These are phyloP conservation scores for Trametes sp. DNA, from an alignment of 1,284 basidiomycete species.

Conservation along the genomic window DNA sequence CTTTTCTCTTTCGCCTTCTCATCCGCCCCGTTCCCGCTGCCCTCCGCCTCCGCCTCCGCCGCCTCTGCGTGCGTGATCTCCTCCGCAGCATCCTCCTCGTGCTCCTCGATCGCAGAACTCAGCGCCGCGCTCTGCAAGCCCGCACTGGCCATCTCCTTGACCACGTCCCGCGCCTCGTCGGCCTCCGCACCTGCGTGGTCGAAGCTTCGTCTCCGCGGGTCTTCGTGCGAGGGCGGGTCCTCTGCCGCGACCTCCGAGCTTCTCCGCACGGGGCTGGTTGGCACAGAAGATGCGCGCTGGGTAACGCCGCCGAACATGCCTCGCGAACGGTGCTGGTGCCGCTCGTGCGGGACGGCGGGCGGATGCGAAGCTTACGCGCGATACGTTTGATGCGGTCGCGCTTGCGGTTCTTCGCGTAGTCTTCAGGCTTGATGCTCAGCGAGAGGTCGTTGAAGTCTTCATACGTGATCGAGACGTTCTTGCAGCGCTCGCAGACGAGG, in stretches of 20 bases:
- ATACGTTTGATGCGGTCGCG: slow-evolving; percentile 77
- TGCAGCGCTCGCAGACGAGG: slow-evolving; percentile 94
- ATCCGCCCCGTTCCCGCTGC: no score
- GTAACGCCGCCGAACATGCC: slow-evolving; percentile 9
- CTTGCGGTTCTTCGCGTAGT: slow-evolving; percentile 70
- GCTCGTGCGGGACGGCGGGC: no score
- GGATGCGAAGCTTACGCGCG: slow-evolving; percentile 63
- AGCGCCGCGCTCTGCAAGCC: slow-evolving; percentile 3
- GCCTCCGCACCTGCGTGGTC: slow-evolving; percentile 35
- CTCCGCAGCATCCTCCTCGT: slow-evolving; percentile 21
- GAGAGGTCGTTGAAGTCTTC: slow-evolving; percentile 96
- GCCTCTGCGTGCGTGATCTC: slow-evolving; percentile 24
- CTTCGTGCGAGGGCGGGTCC: slow-evolving; percentile 37
- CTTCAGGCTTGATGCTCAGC: slow-evolving; percentile 84
- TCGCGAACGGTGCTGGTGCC: slow-evolving; percentile 11
- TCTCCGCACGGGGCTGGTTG: slow-evolving; percentile 40
- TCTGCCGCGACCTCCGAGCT: slow-evolving; percentile 35
- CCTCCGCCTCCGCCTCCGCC: slow-evolving; percentile 30
- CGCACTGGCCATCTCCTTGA: slow-evolving; percentile 22
- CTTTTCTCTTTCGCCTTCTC: slow-evolving; percentile 37
- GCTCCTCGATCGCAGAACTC: slow-evolving; percentile 23
- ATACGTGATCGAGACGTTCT: slow-evolving; percentile 89
- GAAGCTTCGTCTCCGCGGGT: slow-evolving; percentile 39
- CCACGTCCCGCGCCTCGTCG: slow-evolving; percentile 30
- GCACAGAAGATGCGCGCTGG: slow-evolving; percentile 43